These are phyloP conservation scores for Leptomonas seymouri DNA, from an alignment of 208 protist genomes.

Conservation along the genomic window DNA sequence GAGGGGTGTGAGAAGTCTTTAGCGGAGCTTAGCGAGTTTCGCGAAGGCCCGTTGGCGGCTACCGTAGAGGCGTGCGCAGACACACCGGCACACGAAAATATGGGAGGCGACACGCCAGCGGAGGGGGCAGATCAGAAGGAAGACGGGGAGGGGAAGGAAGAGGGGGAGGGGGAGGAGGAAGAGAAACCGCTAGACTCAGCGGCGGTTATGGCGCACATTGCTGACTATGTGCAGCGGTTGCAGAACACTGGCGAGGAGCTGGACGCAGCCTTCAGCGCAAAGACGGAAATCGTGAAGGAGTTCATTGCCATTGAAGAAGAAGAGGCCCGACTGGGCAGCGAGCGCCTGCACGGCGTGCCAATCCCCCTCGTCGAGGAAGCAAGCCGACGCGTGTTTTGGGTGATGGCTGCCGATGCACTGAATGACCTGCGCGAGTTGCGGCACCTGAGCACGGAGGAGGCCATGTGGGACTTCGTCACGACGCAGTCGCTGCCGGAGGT, in stretches of 20 bases:
- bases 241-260: conserved; percentile 9
- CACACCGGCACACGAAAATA: background rate
- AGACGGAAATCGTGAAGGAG: conserved; percentile 10
- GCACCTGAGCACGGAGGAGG: conserved; percentile 26
- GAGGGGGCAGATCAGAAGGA: background rate
- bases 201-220: conserved; percentile 7
- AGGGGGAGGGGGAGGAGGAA: background rate
- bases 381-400: conserved; percentile 45
- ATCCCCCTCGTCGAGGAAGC: conserved; percentile 48
- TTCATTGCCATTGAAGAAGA: conserved; percentile 16
- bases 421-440: conserved; percentile 47
- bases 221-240: conserved; percentile 14
- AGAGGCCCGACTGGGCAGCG: conserved; percentile 41
- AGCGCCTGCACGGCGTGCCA: conserved; percentile 47
- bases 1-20: conserved; percentile 5
- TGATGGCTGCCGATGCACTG: conserved; percentile 44
- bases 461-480: conserved; percentile 48
- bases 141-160: background rate
- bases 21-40: conserved; percentile 19
- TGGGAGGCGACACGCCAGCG: background rate
- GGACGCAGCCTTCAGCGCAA: conserved; percentile 8
- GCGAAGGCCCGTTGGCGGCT: conserved; percentile 10
- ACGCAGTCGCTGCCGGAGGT: conserved; percentile 38
- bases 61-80: conserved; percentile 9
- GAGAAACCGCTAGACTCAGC: conserved; percentile 18